Evolutionary conservation across 2,329 filamentous ascomycete genomes (phyloP).

Genomic region (Ceratocystis variospora): DNA sequence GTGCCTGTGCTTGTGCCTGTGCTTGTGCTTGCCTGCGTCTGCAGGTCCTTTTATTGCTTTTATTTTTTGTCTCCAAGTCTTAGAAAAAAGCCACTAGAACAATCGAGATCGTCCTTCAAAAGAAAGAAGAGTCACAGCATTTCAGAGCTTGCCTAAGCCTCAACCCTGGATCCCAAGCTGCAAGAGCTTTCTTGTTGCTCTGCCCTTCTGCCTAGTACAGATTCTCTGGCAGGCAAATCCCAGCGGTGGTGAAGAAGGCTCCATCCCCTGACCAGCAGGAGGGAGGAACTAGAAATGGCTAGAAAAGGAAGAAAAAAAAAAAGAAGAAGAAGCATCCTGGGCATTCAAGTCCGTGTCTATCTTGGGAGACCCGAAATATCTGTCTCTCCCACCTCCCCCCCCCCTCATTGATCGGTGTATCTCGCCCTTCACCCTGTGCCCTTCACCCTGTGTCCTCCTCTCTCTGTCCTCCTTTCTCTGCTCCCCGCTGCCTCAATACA

Average conservation of each 20-base stretch:
- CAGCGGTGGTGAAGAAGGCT: neutral
- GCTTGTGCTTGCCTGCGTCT: neutral
- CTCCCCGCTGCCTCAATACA: neutral
- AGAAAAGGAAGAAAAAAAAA: neutral
- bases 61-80: neutral
- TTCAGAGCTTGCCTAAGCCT: neutral
- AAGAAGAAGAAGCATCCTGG: neutral
- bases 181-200: neutral
- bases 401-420: neutral
- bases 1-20: neutral
- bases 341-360: neutral
- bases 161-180: neutral
- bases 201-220: too few relatives aligned
- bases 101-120: slow-evolving; percentile 1
- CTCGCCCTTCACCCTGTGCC: neutral
- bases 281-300: too few relatives aligned
- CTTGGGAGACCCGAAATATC: neutral
- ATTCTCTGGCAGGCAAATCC: too few relatives aligned
- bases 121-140: neutral
- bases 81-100: neutral
- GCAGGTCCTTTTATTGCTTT: neutral
- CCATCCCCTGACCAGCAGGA: neutral
- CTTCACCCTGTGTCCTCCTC: too few relatives aligned
- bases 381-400: too few relatives aligned
- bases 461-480: too few relatives aligned